Evolutionary conservation across 164 flowering plant species (phyloP).

Genomic region (Pachysandra terminalis): DNA sequence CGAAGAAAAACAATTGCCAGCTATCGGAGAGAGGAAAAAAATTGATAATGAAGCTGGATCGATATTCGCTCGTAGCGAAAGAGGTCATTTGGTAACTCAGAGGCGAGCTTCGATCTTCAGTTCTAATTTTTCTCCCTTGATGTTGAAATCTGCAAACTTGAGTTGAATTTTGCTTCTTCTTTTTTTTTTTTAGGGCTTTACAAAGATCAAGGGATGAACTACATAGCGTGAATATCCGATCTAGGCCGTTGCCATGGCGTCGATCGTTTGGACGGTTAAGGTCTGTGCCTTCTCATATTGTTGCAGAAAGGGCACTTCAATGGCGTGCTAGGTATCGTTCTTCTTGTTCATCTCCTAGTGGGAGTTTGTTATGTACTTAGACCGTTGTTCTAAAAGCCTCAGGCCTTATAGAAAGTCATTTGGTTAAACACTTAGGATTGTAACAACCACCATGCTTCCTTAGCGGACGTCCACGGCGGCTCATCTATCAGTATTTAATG

Average conservation of each 20-base stretch:
- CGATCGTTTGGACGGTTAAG: slow-evolving; percentile 51
- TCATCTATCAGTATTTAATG: too few species aligned
- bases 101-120: slow-evolving; percentile 4
- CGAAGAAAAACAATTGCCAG: slow-evolving; percentile 25
- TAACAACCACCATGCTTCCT: too few species aligned
- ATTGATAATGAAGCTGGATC: not conserved
- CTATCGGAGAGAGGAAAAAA: slow-evolving; percentile 12
- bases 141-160: not conserved
- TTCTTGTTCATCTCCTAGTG: not conserved
- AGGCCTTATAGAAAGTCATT: too few species aligned
- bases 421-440: too few species aligned
- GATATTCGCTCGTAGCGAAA: not conserved
- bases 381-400: too few species aligned
- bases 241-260: slow-evolving; percentile 50
- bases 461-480: too few species aligned
- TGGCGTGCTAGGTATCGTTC: slow-evolving; percentile 63
- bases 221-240: slow-evolving; percentile 12
- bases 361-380: too few species aligned
- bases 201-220: slow-evolving; percentile 26
- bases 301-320: slow-evolving; percentile 40
- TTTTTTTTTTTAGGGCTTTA: too few species aligned
- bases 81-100: not conserved
- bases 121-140: too few species aligned
- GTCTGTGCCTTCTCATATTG: slow-evolving; percentile 25
- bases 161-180: not conserved